These are phyloP conservation scores for Pseudogymnoascus verrucosus DNA, from an alignment of 2,329 filamentous ascomycete genomes.

Conservation along the genomic window DNA sequence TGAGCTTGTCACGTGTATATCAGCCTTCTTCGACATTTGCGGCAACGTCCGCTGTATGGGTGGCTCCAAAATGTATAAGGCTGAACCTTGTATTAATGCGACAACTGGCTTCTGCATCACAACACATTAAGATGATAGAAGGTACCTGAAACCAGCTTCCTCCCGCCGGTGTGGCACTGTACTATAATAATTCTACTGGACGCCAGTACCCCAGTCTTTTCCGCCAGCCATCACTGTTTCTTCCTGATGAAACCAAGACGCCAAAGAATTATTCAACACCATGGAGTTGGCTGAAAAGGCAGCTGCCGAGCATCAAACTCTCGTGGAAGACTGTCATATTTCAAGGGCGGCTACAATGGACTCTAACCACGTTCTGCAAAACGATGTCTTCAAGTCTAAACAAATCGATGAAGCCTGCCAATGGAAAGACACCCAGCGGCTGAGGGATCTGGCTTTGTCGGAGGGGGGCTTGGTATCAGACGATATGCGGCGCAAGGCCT, in stretches of 20 bases:
- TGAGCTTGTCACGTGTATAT: not conserved
- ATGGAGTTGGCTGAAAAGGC: not conserved
- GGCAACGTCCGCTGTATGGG: not conserved
- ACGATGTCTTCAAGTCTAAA: not conserved
- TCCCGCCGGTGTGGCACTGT: not conserved
- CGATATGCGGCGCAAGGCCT: conserved; percentile 62
- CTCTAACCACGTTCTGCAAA: not conserved
- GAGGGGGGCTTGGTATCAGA: conserved; percentile 62
- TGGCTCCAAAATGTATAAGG: not conserved
- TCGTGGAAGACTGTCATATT: conserved; percentile 39
- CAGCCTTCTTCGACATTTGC: not conserved
- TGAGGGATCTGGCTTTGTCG: conserved; percentile 52
- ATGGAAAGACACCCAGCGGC: conserved; percentile 44
- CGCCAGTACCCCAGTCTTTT: not conserved
- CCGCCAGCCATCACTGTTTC: not conserved
- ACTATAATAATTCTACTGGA: conserved; percentile 1
- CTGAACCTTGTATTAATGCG: conserved; percentile 4
- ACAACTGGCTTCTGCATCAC: conserved; percentile 2
- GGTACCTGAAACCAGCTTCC: not conserved
- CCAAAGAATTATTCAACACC: not conserved
- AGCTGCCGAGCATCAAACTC: not conserved
- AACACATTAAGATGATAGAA: not conserved
- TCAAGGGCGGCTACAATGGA: conserved; percentile 11
- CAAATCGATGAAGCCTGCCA: conserved; percentile 47
- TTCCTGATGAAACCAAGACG: not conserved